Percentiles rank a stretch among this genome's conserved stretches.
Evolutionary conservation across 768 basidiomycete genomes (phyloP).

Genomic region (Agrocybe praecox): DNA sequence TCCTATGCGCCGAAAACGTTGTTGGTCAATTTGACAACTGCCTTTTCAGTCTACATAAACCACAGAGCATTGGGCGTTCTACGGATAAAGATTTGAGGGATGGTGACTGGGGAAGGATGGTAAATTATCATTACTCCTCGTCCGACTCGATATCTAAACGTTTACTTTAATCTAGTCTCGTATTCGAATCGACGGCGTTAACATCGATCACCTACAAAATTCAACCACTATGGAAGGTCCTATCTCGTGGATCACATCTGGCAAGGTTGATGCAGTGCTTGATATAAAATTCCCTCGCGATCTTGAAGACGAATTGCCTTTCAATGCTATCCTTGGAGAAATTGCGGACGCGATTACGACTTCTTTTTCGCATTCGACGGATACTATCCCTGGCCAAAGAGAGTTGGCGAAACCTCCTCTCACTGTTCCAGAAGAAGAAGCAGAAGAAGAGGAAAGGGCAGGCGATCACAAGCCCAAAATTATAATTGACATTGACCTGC

Average conservation of each 20-base stretch:
- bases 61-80: constrained; percentile 92
- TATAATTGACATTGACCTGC: constrained; percentile 88
- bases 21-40: constrained; percentile 99
- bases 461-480: constrained; percentile 49
- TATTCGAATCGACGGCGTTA: constrained; percentile 95
- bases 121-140: constrained; percentile 33
- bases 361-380: constrained; percentile 46
- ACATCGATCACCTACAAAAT: constrained; percentile 92
- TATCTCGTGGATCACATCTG: constrained; percentile 97
- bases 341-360: constrained; percentile 88
- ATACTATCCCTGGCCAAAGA: constrained; percentile 80
- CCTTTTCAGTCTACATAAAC: constrained; percentile 92
- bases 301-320: constrained; percentile 62
- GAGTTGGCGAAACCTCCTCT: constrained; percentile 87
- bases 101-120: constrained; percentile 88
- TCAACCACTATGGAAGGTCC: constrained; percentile 83
- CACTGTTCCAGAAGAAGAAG: constrained; percentile 59
- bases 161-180: constrained; percentile 66
- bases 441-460: constrained; percentile 27
- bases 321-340: constrained; percentile 86
- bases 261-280: constrained; percentile 94
- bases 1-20: constrained; percentile 91
- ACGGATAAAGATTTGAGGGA: constrained; percentile 85
- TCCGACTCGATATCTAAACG: background rate
- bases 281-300: constrained; percentile 97